Percentiles rank a stretch among this genome's conserved stretches.
These are phyloP conservation scores for Inga laurina DNA, from an alignment of 306 rosid species.

Conservation along the genomic window DNA sequence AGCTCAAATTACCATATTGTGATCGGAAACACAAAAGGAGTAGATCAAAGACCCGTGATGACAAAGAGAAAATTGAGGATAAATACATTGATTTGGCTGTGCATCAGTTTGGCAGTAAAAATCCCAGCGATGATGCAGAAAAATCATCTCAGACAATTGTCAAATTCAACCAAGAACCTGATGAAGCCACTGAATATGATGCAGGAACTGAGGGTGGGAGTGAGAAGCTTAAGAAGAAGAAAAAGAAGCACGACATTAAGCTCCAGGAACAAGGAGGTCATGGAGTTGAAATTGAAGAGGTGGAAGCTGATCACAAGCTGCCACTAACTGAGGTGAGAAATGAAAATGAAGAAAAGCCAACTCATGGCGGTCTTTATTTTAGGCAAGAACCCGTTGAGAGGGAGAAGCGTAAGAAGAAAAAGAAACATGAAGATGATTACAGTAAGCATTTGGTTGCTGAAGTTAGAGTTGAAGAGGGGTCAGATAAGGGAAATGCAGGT, in stretches of 20 bases:
- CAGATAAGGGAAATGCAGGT: constrained; percentile 21
- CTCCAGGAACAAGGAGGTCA: not conserved
- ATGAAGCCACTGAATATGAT: not conserved
- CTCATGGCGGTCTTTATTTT: not conserved
- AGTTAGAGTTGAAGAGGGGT: constrained; percentile 6
- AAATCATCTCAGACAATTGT: not conserved
- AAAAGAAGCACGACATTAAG: not conserved
- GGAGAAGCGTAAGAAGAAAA: constrained; percentile 34
- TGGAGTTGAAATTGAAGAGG: constrained; percentile 9
- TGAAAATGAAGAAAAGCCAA: not conserved
- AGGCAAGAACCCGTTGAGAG: constrained; percentile 22
- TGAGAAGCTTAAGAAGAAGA: not conserved
- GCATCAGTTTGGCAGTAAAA: not conserved
- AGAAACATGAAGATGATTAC: constrained; percentile 11
- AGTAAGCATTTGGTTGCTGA: not conserved
- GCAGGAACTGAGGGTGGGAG: not conserved
- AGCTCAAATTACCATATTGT: constrained; percentile 7
- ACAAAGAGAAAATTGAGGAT: not conserved
- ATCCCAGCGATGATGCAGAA: not conserved
- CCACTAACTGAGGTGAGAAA: not conserved
- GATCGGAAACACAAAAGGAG: constrained; percentile 15
- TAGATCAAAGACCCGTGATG: not conserved
- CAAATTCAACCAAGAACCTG: not conserved
- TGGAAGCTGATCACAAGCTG: constrained; percentile 5
- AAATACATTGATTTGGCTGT: not conserved